Conservation (phyloP, 2,329 filamentous ascomycete species). For the Microascus cirrosus region DNA sequence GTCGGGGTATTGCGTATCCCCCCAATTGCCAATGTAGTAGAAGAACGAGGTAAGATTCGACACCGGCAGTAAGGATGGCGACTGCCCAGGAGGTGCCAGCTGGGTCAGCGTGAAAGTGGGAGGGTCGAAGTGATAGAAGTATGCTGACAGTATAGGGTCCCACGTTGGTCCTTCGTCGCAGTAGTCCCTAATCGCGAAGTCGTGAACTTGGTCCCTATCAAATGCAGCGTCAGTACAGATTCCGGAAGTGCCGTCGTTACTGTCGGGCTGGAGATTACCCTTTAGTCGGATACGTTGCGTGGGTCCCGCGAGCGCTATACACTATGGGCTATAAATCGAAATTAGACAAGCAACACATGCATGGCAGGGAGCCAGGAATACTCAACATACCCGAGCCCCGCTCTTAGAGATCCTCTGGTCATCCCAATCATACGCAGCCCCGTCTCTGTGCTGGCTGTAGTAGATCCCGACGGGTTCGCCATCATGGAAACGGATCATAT, state of each 20-base stretch:
- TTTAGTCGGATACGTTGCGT: conserved; percentile 18
- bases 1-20: conserved; percentile 18
- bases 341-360: conserved; percentile 2
- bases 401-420: conserved; percentile 12
- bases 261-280: conserved; percentile 12
- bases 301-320: conserved; percentile 21
- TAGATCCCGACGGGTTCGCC: conserved; percentile 15
- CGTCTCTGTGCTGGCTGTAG: conserved; percentile 16
- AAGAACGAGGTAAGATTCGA: conserved; percentile 20
- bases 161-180: conserved; percentile 20
- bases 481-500: conserved; percentile 17
- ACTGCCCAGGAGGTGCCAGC: conserved; percentile 2
- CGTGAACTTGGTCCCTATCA: conserved; percentile 18
- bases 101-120: conserved; percentile 11
- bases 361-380: not conserved
- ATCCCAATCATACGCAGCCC: conserved; percentile 16
- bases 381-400: conserved; percentile 14
- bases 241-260: too few species aligned
- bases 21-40: conserved; percentile 21
- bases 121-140: conserved; percentile 21
- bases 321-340: conserved; percentile 15
- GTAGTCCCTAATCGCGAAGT: conserved; percentile 18
- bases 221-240: conserved; percentile 1
- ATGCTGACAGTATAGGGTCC: conserved; percentile 22
- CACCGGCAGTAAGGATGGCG: conserved; percentile 3